phyloP scores from a whole-genome alignment of 2,329 filamentous ascomycete genomes.

The Talaromyces sp. region DNA sequence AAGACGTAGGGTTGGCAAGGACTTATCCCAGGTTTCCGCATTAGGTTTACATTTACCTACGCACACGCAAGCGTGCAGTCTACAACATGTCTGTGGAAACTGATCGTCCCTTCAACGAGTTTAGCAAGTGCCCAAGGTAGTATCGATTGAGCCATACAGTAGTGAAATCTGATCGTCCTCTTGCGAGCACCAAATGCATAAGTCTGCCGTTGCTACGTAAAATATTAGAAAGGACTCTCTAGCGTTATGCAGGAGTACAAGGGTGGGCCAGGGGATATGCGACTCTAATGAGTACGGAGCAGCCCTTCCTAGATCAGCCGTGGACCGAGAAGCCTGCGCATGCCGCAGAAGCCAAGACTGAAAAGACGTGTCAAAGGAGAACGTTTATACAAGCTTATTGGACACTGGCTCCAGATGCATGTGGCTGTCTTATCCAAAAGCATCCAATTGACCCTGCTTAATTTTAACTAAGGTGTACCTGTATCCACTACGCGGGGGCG shows the following conservation, averaged over 20 bases:
- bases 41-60: not conserved
- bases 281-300: not conserved
- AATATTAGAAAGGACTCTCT: not conserved
- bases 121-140: not conserved
- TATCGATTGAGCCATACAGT: not conserved
- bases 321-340: not conserved
- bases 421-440: not conserved
- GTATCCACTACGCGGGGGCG: not conserved
- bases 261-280: not conserved
- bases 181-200: not conserved
- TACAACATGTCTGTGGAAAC: not conserved
- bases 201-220: not conserved
- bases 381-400: not conserved
- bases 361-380: not conserved
- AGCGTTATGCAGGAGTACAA: not conserved
- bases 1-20: not conserved
- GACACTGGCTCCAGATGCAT: not conserved
- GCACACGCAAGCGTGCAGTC: not conserved
- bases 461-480: not conserved
- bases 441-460: not conserved
- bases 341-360: not conserved
- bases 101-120: not conserved
- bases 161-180: not conserved
- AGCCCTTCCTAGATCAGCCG: not conserved
- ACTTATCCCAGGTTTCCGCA: not conserved